Evolutionary conservation across 1,284 basidiomycete species (phyloP).

Genomic region (Vanrija sp.): DNA sequence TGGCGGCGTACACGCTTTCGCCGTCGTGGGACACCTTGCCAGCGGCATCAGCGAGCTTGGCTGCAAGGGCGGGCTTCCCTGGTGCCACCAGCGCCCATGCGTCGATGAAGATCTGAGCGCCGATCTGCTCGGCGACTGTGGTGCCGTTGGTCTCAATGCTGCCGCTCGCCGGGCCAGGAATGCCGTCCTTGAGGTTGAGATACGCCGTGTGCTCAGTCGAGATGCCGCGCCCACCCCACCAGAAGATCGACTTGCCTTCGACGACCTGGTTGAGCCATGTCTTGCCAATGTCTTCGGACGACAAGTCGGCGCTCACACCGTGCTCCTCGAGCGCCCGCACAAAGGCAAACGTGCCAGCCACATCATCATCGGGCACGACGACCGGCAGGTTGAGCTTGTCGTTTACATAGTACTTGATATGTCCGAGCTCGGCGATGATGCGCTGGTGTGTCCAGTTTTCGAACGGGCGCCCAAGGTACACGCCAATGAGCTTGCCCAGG

Average conservation of each 20-base stretch:
- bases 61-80: no score
- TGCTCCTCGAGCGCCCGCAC: constrained; percentile 5
- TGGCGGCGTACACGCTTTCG: no score
- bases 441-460: constrained; percentile 6
- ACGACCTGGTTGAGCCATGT: constrained; percentile 7
- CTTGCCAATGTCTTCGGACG: constrained; percentile 2
- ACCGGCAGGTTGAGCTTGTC: not conserved
- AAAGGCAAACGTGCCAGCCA: constrained; percentile 3
- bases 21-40: no score
- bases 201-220: constrained; percentile 44
- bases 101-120: no score
- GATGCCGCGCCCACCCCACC: constrained; percentile 7
- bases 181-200: constrained; percentile 7
- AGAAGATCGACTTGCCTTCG: constrained; percentile 3
- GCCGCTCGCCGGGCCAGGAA: not conserved
- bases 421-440: constrained; percentile 4
- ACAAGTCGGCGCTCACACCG: not conserved
- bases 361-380: constrained; percentile 6
- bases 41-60: no score
- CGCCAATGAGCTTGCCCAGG: constrained; percentile 7
- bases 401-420: constrained; percentile 6
- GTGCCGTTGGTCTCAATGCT: constrained; percentile 1
- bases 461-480: constrained; percentile 6
- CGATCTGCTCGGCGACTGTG: constrained; percentile 1
- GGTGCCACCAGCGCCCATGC: no score